A percentile compares a stretch with the other conserved stretches of the same genome.
Conservation (phyloP, 1,139 yeast species). For the Maudiozyma humilis region DNA sequence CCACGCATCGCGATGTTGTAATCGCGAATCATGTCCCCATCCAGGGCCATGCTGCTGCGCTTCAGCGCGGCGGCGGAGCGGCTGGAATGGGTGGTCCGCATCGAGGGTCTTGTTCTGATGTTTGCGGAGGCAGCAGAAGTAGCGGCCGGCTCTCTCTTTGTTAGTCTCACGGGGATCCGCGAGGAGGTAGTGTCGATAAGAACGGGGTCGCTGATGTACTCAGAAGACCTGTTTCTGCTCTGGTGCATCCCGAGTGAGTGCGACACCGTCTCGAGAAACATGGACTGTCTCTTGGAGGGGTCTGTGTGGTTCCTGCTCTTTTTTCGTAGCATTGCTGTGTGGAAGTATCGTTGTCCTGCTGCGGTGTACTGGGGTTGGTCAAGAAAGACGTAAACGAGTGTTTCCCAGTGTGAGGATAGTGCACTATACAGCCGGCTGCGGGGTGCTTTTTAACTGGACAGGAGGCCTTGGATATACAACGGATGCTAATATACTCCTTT, state of each 20-base stretch:
- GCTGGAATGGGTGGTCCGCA: not conserved
- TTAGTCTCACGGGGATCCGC: conserved; percentile 1
- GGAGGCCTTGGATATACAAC: too few species aligned
- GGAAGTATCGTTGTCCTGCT: too few species aligned
- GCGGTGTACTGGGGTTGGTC: too few species aligned
- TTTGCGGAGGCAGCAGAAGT: not conserved
- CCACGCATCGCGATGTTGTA: conserved; percentile 21
- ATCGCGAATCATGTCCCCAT: conserved; percentile 23
- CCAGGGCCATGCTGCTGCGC: conserved; percentile 23
- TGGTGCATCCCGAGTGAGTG: conserved; percentile 2
- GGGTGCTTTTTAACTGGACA: too few species aligned
- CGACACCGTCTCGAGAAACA: conserved; percentile 8
- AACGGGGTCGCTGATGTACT: conserved; percentile 1
- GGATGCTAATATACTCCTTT: too few species aligned
- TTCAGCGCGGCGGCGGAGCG: conserved; percentile 10
- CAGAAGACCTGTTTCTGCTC: not conserved
- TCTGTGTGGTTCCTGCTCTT: conserved; percentile 1
- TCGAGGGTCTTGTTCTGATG: not conserved
- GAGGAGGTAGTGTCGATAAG: not conserved
- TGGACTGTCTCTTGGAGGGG: conserved; percentile 20
- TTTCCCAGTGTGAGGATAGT: too few species aligned
- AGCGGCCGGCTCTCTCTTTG: not conserved
- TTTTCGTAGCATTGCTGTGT: not conserved
- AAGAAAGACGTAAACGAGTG: too few species aligned
- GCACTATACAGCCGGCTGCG: too few species aligned